Base-by-base conservation (phyloP, 2,329 filamentous ascomycete species). In the Clarireedia homoeocarpa region DNA sequence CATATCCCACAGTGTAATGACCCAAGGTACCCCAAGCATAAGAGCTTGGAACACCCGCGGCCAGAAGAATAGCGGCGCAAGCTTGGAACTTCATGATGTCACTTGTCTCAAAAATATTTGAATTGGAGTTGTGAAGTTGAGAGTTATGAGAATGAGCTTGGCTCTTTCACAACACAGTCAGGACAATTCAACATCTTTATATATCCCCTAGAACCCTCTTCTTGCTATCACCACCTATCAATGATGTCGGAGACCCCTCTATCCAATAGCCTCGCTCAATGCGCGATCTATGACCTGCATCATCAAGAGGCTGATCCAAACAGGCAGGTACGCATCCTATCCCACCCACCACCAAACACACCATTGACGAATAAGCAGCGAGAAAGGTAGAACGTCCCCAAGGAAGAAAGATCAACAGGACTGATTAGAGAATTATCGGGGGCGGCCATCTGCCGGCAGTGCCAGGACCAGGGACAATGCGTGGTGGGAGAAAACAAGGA, bases 1-100 rank as follows among this genome's bases (percentile, higher is more conserved):
- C 66, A 65, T 84, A 85, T 51, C 81, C 84, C 12, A 84, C 78
- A 14, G 83, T 82, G 63, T 84, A 80, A 70, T 87, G 84, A 0
- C 83, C 84, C 56, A 86, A 75, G 61, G 76, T 40, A n/a, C 66
- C 66, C 66, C 66, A 69, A 9, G 63, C 61, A 10, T 57, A 53
- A 20, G 50, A 57, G 27, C 50, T 45, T 17, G 59, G 63, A 27
- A 62, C n/a, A 15, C 52, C 42, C 26, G 59, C 51, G 26, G 56
- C 53, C 20, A 63, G 50, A n/a, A 65, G 51, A 26, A 61, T 24
- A 38, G 55, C 40, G 34, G 53, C 47, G 27, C 47, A 45, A 15
- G 27, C 51, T 55, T 55, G 53, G 44, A 38, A 34, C 38, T 45
- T 51, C 53, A 55, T 55, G 53, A 45, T 55, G 27, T 14, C 10